Conservation (phyloP, 768 basidiomycete genomes). For the Termitomyces sp. region DNA sequence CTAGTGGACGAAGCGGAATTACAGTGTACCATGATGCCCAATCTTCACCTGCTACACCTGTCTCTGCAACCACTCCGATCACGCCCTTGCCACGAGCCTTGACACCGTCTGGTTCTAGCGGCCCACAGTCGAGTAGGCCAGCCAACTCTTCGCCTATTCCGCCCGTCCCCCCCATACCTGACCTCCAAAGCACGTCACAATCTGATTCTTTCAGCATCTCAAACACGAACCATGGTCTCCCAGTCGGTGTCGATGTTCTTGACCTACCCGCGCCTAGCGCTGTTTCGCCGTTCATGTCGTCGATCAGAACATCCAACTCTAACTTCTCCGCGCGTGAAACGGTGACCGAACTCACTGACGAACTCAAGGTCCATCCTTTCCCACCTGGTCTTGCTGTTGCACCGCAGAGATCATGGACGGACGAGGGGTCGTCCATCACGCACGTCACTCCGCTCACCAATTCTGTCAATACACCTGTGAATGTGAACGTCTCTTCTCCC, state of each 20-base stretch:
- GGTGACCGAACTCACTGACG: conserved; percentile 25
- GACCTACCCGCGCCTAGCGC: conserved; percentile 57
- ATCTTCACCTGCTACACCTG: conserved; percentile 43
- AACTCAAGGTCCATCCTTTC: conserved; percentile 21
- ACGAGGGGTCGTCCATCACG: conserved; percentile 11
- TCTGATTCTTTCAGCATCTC: conserved; percentile 7
- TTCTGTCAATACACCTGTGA: background rate
- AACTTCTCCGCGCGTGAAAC: conserved; percentile 31
- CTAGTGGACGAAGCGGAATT: conserved; percentile 48
- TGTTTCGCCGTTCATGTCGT: conserved; percentile 40
- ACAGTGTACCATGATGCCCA: conserved; percentile 61
- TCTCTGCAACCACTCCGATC: conserved; percentile 19
- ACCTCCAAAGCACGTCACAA: background rate
- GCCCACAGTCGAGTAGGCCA: conserved; percentile 4
- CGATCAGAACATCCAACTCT: conserved; percentile 15
- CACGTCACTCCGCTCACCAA: conserved; percentile 5
- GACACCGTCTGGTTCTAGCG: conserved; percentile 31
- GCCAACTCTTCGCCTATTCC: conserved; percentile 2
- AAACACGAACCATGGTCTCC: conserved; percentile 8
- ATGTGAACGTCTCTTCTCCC: conserved; percentile 6
- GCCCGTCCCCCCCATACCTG: conserved; percentile 3
- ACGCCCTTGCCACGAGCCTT: conserved; percentile 40
- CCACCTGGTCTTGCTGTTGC: conserved; percentile 31
- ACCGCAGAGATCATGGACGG: conserved; percentile 25
- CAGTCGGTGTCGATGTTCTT: conserved; percentile 35